phyloP scores from a whole-genome alignment of 1,139 yeast species.

The Geotrichum cucujoidarum region DNA sequence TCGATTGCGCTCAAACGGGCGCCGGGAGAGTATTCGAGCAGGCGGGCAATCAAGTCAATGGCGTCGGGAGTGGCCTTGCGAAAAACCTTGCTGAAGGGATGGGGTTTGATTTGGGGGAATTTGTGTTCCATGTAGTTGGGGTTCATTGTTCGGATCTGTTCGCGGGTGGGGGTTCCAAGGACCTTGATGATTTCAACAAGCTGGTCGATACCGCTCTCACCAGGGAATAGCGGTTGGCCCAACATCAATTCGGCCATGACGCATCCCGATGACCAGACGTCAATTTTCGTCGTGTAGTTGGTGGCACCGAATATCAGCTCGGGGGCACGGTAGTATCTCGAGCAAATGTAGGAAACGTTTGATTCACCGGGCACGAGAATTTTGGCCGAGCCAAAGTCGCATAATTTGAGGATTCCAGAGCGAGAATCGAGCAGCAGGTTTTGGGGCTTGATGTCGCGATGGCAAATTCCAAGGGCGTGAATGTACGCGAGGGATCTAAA shows the following conservation, averaged over 20 bases:
- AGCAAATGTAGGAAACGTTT: slow-evolving; percentile 92
- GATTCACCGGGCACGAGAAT: slow-evolving; percentile 85
- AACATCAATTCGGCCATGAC: slow-evolving; percentile 94
- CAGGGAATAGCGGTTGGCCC: slow-evolving; percentile 96
- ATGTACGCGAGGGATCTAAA: slow-evolving; percentile 87
- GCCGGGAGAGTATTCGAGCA: slow-evolving; percentile 72
- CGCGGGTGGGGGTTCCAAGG: slow-evolving; percentile 90
- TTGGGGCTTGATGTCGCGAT: slow-evolving; percentile 96
- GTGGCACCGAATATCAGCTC: slow-evolving; percentile 89
- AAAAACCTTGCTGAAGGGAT: slow-evolving; percentile 80
- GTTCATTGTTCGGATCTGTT: slow-evolving; percentile 91
- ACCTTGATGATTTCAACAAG: slow-evolving; percentile 94
- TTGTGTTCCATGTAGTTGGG: slow-evolving; percentile 97
- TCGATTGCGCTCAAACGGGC: slow-evolving; percentile 65
- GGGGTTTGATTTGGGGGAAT: slow-evolving; percentile 93
- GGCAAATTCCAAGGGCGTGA: slow-evolving; percentile 89
- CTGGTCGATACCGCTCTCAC: slow-evolving; percentile 96
- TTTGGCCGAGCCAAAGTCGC: slow-evolving; percentile 99
- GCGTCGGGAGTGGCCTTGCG: slow-evolving; percentile 59
- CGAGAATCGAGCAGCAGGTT: slow-evolving; percentile 84
- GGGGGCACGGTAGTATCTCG: slow-evolving; percentile 94
- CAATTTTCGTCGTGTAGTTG: slow-evolving; percentile 92
- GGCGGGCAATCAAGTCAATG: slow-evolving; percentile 53
- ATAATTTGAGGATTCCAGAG: slow-evolving; percentile 76
- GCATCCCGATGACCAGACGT: slow-evolving; percentile 97